Percentiles rank a stretch among this genome's conserved stretches.
phyloP scores from a whole-genome alignment of 2,329 filamentous ascomycete species.

The Rutstroemia sp. region DNA sequence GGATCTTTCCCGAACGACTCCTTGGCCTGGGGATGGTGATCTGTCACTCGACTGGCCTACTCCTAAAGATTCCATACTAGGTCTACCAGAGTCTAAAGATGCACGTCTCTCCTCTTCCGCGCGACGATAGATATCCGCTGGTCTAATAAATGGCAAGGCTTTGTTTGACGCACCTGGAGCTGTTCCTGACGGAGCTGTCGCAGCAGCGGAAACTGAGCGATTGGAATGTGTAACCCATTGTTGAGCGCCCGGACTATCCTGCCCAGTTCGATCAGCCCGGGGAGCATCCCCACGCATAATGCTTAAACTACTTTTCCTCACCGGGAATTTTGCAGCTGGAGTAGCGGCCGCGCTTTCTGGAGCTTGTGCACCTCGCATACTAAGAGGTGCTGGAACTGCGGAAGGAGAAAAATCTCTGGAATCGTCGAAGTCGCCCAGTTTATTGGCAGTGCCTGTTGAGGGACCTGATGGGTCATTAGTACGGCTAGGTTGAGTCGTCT shows the following conservation, averaged over 20 bases:
- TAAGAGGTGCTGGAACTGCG: conserved; percentile 42
- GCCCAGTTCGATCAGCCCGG: conserved; percentile 11
- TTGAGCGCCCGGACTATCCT: conserved; percentile 14
- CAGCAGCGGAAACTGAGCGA: conserved; percentile 32
- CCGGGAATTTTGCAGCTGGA: conserved; percentile 42
- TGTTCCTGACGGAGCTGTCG: conserved; percentile 27
- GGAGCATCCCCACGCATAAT: conserved; percentile 29
- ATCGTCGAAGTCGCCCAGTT: conserved; percentile 30
- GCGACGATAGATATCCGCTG: conserved; percentile 70
- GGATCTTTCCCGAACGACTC: conserved; percentile 17
- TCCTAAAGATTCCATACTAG: conserved; percentile 46
- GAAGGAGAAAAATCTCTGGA: conserved; percentile 45
- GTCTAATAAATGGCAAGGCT: conserved; percentile 57
- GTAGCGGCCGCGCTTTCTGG: conserved; percentile 28
- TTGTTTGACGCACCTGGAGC: conserved; percentile 36
- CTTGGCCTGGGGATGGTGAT: conserved; percentile 19
- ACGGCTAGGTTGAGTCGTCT: background rate
- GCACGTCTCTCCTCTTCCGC: conserved; percentile 58
- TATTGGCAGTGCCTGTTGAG: conserved; percentile 22
- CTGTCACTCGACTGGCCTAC: conserved; percentile 24
- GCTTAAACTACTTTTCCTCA: conserved; percentile 55
- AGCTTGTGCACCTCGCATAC: conserved; percentile 35
- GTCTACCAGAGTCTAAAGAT: conserved; percentile 49
- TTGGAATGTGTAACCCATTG: conserved; percentile 30
- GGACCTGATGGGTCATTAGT: conserved; percentile 13